Conservation (phyloP, 129 eudicot species). For the Flaveria robusta region DNA sequence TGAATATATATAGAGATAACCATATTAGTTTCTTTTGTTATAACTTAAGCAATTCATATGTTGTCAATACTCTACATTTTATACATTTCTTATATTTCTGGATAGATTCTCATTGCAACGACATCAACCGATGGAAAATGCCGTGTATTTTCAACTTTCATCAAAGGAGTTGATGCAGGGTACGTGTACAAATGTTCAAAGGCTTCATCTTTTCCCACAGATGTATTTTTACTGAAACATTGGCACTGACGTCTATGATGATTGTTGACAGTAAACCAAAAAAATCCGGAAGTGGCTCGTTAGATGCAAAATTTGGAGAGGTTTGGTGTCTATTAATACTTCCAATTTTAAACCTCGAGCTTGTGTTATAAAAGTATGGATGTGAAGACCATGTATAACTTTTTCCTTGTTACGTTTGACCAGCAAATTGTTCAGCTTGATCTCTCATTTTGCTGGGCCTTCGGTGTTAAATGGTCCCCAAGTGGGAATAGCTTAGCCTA, state of each 20-base stretch:
- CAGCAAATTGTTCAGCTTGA: constrained; percentile 99
- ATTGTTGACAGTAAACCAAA: constrained; percentile 50
- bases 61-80: constrained; percentile 5
- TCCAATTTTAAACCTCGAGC: background rate
- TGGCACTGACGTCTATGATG: constrained; percentile 19
- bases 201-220: constrained; percentile 20
- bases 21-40: constrained; percentile 13
- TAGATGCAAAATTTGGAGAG: constrained; percentile 92
- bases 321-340: constrained; percentile 36
- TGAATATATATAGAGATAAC: constrained; percentile 3
- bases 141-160: constrained; percentile 87
- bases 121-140: constrained; percentile 99
- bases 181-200: constrained; percentile 37
- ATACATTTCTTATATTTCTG: background rate
- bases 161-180: constrained; percentile 93
- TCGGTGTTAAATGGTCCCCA: constrained; percentile 97
- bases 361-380: constrained; percentile 18
- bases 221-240: constrained; percentile 11
- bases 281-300: constrained; percentile 60
- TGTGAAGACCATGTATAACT: background rate
- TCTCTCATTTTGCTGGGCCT: constrained; percentile 92
- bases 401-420: constrained; percentile 25
- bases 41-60: background rate
- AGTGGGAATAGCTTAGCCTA: constrained; percentile 91
- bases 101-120: constrained; percentile 83